These are phyloP conservation scores for Actinidia polygama DNA, from an alignment of 179 eudicot species.

Conservation along the genomic window DNA sequence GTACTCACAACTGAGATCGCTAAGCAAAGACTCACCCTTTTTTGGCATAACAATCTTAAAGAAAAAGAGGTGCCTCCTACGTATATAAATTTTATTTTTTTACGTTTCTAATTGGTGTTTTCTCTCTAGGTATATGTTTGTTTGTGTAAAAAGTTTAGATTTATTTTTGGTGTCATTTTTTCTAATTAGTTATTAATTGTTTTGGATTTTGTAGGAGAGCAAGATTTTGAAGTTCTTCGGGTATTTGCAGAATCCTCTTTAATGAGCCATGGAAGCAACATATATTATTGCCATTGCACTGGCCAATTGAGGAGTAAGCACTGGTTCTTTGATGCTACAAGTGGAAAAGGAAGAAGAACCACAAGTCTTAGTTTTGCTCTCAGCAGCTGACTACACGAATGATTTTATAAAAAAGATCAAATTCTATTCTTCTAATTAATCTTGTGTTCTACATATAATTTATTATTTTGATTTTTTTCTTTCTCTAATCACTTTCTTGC, in stretches of 20 bases:
- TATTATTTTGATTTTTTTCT: no score
- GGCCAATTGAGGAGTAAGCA: conserved; percentile 93
- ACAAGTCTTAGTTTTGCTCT: no score
- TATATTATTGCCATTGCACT: conserved; percentile 96
- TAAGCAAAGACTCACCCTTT: conserved; percentile 62
- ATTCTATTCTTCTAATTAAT: no score
- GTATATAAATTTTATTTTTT: not conserved
- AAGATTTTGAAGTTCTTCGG: conserved; percentile 86
- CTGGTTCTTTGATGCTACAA: not conserved
- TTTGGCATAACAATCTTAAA: conserved; percentile 85
- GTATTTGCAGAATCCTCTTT: conserved; percentile 96
- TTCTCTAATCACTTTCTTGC: no score
- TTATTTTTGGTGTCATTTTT: not conserved
- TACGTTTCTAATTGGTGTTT: not conserved
- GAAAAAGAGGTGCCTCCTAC: conserved; percentile 63
- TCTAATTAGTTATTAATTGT: not conserved
- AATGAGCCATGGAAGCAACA: conserved; percentile 97
- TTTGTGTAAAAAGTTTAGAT: not conserved
- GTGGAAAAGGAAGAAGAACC: no score
- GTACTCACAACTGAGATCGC: conserved; percentile 71
- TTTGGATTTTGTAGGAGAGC: conserved; percentile 63
- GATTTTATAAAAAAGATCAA: no score
- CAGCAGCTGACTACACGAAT: no score
- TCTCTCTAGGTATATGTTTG: not conserved
- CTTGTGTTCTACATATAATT: no score